phyloP scores from a whole-genome alignment of 2,329 filamentous ascomycete species.

The Xylariaceae sp. region DNA sequence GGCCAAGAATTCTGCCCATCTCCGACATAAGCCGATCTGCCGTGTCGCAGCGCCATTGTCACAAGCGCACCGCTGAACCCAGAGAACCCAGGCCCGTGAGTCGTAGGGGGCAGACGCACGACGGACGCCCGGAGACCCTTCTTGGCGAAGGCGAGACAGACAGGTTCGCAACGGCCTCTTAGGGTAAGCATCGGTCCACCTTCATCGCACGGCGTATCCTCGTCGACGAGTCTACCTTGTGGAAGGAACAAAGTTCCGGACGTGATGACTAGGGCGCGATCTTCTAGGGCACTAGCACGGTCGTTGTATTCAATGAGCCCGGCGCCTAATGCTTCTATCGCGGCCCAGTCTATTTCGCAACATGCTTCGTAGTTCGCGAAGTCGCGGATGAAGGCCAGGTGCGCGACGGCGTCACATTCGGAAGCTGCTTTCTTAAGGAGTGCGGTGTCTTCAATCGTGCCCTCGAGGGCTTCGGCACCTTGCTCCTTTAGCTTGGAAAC shows the following conservation, averaged over 20 bases:
- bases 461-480: conserved; percentile 5
- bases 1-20: conserved; percentile 9
- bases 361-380: conserved; percentile 1
- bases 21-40: not conserved
- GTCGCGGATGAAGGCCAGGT: conserved; percentile 8
- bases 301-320: not conserved
- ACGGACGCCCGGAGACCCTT: conserved; percentile 8
- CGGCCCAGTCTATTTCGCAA: conserved; percentile 10
- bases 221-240: conserved; percentile 4
- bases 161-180: conserved; percentile 2
- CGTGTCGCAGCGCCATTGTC: not conserved
- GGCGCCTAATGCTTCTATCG: conserved; percentile 9
- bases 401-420: conserved; percentile 5
- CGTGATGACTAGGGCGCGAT: conserved; percentile 7
- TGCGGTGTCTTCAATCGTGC: conserved; percentile 4
- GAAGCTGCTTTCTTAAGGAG: conserved; percentile 6
- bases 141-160: conserved; percentile 5
- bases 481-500: not conserved
- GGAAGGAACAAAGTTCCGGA: conserved; percentile 8
- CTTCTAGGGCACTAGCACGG: conserved; percentile 3
- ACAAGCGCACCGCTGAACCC: conserved; percentile 1
- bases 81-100: conserved; percentile 5
- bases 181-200: conserved; percentile 1
- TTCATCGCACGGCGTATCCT: conserved; percentile 2
- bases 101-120: conserved; percentile 8